Conservation (phyloP, 2,329 filamentous ascomycete genomes). For the Cladobotryum protrusum region DNA sequence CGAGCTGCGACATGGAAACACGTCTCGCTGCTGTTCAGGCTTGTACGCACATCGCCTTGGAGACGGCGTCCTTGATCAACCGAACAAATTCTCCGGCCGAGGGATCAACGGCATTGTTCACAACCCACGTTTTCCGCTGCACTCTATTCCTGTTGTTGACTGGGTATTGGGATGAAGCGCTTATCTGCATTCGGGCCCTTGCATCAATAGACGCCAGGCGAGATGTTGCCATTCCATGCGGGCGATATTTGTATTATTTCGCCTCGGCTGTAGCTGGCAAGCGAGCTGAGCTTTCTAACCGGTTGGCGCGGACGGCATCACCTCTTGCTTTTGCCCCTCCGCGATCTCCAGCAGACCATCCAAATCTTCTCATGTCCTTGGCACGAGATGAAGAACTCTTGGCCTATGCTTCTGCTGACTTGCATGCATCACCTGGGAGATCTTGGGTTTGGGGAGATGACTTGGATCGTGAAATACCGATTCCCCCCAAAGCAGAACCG, state of each 20-base stretch:
- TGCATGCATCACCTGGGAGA: conserved; percentile 70
- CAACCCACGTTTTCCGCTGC: conserved; percentile 82
- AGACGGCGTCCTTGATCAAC: conserved; percentile 71
- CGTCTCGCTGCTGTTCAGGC: conserved; percentile 68
- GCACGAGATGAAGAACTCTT: conserved; percentile 77
- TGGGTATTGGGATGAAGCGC: conserved; percentile 65
- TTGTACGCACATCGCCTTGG: conserved; percentile 67
- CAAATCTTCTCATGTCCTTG: conserved; percentile 27
- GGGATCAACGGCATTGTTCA: conserved; percentile 67
- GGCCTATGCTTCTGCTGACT: conserved; percentile 77
- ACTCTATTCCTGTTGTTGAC: conserved; percentile 72
- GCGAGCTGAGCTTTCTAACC: conserved; percentile 39
- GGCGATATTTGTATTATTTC: conserved; percentile 78
- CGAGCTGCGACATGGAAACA: conserved; percentile 58
- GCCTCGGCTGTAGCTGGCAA: conserved; percentile 57
- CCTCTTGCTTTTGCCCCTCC: conserved; percentile 25
- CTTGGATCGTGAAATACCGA: conserved; percentile 44
- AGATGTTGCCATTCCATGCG: conserved; percentile 70
- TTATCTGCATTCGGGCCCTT: conserved; percentile 65
- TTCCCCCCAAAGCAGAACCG: conserved; percentile 17
- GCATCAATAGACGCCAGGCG: conserved; percentile 64
- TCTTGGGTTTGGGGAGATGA: conserved; percentile 73
- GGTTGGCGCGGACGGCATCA: conserved; percentile 29
- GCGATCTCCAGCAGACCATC: conserved; percentile 26
- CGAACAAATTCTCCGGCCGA: conserved; percentile 58